Evolutionary conservation across 2,329 filamentous ascomycete genomes (phyloP).

Genomic region (Beauveria sp.): DNA sequence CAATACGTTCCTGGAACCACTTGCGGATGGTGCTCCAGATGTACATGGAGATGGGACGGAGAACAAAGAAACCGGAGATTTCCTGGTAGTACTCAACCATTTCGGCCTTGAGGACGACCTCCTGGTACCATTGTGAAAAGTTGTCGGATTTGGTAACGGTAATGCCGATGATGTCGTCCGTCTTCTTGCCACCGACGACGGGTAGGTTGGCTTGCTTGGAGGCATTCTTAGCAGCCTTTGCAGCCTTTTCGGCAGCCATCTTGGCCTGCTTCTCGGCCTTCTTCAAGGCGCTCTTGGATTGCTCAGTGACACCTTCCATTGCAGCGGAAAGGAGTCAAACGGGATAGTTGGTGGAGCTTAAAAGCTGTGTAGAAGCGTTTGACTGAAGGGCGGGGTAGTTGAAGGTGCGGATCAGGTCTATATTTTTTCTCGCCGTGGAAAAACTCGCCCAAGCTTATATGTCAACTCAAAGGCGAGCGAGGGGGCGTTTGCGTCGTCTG

Average conservation of each 20-base stretch:
- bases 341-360: constrained; percentile 5
- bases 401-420: not conserved
- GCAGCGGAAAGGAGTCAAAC: constrained; percentile 11
- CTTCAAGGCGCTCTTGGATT: constrained; percentile 57
- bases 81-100: constrained; percentile 95
- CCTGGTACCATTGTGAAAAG: constrained; percentile 94
- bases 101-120: constrained; percentile 92
- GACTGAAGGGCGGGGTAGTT: constrained; percentile 1
- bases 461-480: not conserved
- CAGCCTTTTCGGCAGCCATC: constrained; percentile 53
- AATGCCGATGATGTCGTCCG: constrained; percentile 73
- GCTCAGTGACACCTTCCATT: constrained; percentile 27
- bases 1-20: constrained; percentile 68
- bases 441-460: constrained; percentile 2
- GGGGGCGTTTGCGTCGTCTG: not conserved
- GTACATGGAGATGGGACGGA: constrained; percentile 64
- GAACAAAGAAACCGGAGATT: constrained; percentile 94
- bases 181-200: constrained; percentile 51
- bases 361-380: not conserved
- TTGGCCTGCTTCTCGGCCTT: constrained; percentile 59
- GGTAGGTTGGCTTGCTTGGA: constrained; percentile 30
- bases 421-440: not conserved
- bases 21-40: constrained; percentile 59
- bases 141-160: constrained; percentile 78
- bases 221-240: constrained; percentile 52